Conservation (phyloP, 2,329 filamentous ascomycete genomes). For the Cladosporium sp. region DNA sequence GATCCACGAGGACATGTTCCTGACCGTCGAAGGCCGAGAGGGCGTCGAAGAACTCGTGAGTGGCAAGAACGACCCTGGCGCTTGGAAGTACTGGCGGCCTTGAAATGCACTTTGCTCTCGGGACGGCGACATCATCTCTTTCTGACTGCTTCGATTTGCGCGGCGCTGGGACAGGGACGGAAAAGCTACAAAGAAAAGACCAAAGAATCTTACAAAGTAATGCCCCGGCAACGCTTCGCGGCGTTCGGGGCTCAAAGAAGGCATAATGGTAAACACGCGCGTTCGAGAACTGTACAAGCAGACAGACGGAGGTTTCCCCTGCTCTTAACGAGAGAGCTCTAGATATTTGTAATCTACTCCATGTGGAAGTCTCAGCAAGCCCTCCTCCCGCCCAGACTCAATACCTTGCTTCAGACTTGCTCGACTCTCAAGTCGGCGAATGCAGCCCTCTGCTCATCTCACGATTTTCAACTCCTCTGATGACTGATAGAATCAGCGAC, state of each 20-base stretch:
- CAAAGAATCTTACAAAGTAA: background rate
- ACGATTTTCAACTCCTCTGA: too few relatives aligned
- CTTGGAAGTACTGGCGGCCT: slow-evolving; percentile 34
- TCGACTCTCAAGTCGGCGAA: too few relatives aligned
- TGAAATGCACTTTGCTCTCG: slow-evolving; percentile 6
- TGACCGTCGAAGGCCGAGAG: slow-evolving; percentile 75
- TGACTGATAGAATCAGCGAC: too few relatives aligned
- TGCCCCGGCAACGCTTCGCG: too few relatives aligned
- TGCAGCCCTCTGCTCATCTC: too few relatives aligned
- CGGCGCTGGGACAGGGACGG: background rate
- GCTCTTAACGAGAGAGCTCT: background rate
- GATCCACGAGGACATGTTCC: slow-evolving; percentile 83
- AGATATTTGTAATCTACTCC: too few relatives aligned
- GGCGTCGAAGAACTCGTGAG: slow-evolving; percentile 85
- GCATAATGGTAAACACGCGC: too few relatives aligned
- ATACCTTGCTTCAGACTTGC: too few relatives aligned
- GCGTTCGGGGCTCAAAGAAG: too few relatives aligned
- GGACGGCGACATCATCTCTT: background rate
- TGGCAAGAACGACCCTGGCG: slow-evolving; percentile 22
- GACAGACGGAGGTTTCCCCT: background rate
- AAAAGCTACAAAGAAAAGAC: background rate
- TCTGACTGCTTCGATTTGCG: background rate
- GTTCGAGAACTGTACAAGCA: too few relatives aligned
- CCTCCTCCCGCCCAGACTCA: too few relatives aligned
- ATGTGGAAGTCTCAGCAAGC: too few relatives aligned